Evolutionary conservation across 2,329 filamentous ascomycete species (phyloP).

Genomic region (Monosporascus cannonballus): DNA sequence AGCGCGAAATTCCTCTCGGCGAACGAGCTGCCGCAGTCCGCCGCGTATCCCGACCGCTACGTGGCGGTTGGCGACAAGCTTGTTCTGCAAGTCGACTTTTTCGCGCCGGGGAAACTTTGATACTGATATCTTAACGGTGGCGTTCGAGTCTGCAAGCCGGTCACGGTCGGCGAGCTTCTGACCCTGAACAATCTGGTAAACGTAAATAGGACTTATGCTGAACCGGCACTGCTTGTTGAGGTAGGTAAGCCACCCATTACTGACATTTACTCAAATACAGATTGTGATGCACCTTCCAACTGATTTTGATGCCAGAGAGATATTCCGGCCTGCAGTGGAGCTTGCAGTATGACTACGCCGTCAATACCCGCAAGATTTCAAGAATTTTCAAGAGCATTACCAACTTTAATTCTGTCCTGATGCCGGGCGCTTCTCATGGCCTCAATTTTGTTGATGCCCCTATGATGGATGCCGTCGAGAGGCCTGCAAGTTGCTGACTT

Average conservation of each 20-base stretch:
- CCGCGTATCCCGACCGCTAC: slow-evolving; percentile 43
- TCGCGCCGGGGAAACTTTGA: slow-evolving; percentile 49
- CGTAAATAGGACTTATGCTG: slow-evolving; percentile 32
- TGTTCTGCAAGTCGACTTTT: slow-evolving; percentile 46
- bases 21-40: slow-evolving; percentile 20
- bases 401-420: slow-evolving; percentile 42
- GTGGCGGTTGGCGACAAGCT: slow-evolving; percentile 38
- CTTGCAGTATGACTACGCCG: slow-evolving; percentile 44
- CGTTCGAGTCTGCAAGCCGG: slow-evolving; percentile 44
- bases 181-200: slow-evolving; percentile 40
- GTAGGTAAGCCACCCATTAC: slow-evolving; percentile 32
- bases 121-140: slow-evolving; percentile 38
- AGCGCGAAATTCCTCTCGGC: slow-evolving; percentile 43
- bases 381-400: slow-evolving; percentile 36
- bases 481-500: no score
- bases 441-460: slow-evolving; percentile 34
- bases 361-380: slow-evolving; percentile 32
- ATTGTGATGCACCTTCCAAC: no score
- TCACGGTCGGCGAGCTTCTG: slow-evolving; percentile 51
- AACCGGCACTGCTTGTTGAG: slow-evolving; percentile 52
- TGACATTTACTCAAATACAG: background rate
- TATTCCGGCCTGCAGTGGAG: slow-evolving; percentile 53
- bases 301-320: slow-evolving; percentile 30
- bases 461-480: no score
- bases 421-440: slow-evolving; percentile 44